Conservation (phyloP, 2,329 filamentous ascomycete species). For the Elsinoe perseae region DNA sequence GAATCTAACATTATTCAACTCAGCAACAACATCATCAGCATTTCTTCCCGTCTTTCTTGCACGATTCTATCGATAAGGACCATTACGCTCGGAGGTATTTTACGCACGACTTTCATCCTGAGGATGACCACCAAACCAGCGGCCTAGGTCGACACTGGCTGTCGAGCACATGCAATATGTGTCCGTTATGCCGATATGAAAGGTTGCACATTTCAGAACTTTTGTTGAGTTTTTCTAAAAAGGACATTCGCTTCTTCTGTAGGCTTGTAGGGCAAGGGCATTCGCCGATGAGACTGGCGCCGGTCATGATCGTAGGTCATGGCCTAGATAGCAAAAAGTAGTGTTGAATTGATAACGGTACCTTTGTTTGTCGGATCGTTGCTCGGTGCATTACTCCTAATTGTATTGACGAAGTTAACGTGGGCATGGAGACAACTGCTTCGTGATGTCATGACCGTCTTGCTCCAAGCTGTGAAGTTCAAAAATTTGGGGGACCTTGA, state of each 20-base stretch:
- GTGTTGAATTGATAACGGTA: slow-evolving; percentile 7
- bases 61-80: not conserved
- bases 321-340: slow-evolving; percentile 14
- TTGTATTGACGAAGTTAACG: not conserved
- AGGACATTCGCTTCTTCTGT: slow-evolving; percentile 14
- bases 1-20: not conserved
- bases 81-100: not conserved
- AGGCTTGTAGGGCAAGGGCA: slow-evolving; percentile 2
- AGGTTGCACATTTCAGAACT: not conserved
- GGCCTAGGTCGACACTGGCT: slow-evolving; percentile 11
- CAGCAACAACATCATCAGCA: not conserved
- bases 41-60: not conserved
- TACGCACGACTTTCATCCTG: not conserved
- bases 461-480: not conserved
- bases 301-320: not conserved
- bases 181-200: slow-evolving; percentile 12
- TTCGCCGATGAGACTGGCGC: not conserved
- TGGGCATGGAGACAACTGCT: not conserved
- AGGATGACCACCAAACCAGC: not conserved
- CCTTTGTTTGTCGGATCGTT: no score
- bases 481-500: not conserved
- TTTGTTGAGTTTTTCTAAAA: not conserved
- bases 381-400: no score
- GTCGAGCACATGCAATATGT: slow-evolving; percentile 6
- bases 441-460: slow-evolving; percentile 17